Conservation (phyloP, 345 rosid species). For the Acer negundo region DNA sequence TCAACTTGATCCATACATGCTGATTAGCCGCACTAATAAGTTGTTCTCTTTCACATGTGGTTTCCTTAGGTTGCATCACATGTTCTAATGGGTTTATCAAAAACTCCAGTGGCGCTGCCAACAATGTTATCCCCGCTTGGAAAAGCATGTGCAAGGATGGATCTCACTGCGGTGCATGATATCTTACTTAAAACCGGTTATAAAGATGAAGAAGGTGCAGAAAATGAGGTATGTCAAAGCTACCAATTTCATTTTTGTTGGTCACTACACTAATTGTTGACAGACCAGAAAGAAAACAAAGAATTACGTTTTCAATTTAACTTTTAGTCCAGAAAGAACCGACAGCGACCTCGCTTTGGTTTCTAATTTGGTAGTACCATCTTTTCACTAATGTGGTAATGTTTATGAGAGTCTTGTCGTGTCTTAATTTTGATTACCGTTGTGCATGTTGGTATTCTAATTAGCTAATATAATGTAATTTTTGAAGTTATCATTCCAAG, state of each 20-base stretch:
- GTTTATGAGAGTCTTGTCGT: background rate
- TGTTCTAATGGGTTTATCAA: conserved; percentile 59
- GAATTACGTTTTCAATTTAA: background rate
- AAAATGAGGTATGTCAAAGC: conserved; percentile 46
- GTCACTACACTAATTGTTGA: background rate
- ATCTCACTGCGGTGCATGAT: conserved; percentile 77
- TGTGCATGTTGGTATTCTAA: background rate
- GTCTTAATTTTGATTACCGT: too few species aligned
- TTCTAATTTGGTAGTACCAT: background rate
- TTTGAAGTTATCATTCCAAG: conserved; percentile 88
- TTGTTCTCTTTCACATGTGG: conserved; percentile 2
- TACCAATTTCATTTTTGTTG: conserved; percentile 5
- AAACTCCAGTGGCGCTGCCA: conserved; percentile 52
- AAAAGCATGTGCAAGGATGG: conserved; percentile 77
- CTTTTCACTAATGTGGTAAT: background rate
- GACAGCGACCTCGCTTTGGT: background rate
- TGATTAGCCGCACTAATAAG: conserved; percentile 13
- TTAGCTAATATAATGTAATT: conserved; percentile 11
- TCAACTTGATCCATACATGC: conserved; percentile 4
- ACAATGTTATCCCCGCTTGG: conserved; percentile 69
- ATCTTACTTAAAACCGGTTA: conserved; percentile 82
- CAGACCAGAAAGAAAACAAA: background rate
- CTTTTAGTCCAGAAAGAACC: background rate
- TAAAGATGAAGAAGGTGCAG: conserved; percentile 90
- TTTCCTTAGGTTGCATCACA: conserved; percentile 59